phyloP scores from a whole-genome alignment of 768 basidiomycete genomes.

The Astraeus odoratus region DNA sequence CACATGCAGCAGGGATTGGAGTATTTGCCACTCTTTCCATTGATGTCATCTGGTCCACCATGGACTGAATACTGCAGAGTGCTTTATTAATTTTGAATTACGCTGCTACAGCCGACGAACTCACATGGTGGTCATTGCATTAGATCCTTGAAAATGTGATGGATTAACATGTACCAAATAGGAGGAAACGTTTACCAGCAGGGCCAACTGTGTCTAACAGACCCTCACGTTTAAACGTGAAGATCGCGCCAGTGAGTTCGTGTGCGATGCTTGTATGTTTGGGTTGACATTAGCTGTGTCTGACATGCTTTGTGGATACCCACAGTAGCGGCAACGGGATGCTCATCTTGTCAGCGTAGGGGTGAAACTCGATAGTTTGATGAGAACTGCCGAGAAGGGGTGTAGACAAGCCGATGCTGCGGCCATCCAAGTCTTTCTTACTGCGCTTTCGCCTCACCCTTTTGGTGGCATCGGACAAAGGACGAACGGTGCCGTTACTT shows the following conservation, averaged over 20 bases:
- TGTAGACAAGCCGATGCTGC: constrained; percentile 35
- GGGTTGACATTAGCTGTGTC: background rate
- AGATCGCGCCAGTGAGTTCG: constrained; percentile 64
- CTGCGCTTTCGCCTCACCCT: constrained; percentile 66
- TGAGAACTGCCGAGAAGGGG: constrained; percentile 57
- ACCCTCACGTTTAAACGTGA: constrained; percentile 71
- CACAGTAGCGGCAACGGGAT: constrained; percentile 81
- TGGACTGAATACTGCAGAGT: constrained; percentile 53
- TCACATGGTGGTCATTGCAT: constrained; percentile 67
- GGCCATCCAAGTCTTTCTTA: constrained; percentile 38
- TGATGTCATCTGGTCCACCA: constrained; percentile 78
- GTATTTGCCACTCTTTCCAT: constrained; percentile 94
- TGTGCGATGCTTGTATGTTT: constrained; percentile 58
- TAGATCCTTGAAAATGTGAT: constrained; percentile 45
- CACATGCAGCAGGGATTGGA: constrained; percentile 72
- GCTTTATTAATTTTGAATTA: background rate
- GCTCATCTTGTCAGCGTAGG: constrained; percentile 49
- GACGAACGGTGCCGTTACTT: constrained; percentile 14
- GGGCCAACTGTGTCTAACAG: constrained; percentile 87
- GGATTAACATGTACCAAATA: constrained; percentile 2
- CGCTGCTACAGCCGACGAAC: constrained; percentile 12
- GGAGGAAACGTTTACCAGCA: constrained; percentile 45
- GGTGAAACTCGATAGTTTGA: constrained; percentile 53
- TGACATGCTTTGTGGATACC: constrained; percentile 15
- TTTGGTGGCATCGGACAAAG: constrained; percentile 50